Evolutionary conservation across 352 stramenopile genomes (phyloP).

Genomic region (Phytophthora cajani): DNA sequence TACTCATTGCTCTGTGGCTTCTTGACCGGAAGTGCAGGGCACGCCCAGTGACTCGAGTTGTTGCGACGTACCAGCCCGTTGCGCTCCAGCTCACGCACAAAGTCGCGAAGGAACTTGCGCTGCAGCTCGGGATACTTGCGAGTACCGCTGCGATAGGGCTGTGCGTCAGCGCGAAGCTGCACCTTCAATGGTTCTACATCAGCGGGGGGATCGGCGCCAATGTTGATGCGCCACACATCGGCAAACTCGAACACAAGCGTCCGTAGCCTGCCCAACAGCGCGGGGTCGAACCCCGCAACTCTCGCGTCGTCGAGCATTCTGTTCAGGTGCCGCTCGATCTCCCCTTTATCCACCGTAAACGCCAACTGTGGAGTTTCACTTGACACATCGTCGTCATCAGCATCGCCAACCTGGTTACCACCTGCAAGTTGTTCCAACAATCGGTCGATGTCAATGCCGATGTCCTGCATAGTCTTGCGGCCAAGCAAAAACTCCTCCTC

Average conservation of each 20-base stretch:
- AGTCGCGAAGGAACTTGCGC: neutral
- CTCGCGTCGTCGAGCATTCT: neutral
- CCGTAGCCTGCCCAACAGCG: neutral
- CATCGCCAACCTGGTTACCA: neutral
- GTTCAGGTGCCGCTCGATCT: neutral
- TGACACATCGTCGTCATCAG: neutral
- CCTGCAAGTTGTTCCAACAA: neutral
- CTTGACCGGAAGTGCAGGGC: neutral
- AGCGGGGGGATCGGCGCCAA: neutral
- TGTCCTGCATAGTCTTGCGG: neutral
- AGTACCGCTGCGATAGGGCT: neutral
- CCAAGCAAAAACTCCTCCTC: neutral
- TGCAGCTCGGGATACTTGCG: neutral
- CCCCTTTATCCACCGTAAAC: neutral
- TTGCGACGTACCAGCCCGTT: neutral
- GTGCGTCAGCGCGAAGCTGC: neutral
- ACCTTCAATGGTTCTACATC: conserved; percentile 4
- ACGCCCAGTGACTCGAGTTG: neutral
- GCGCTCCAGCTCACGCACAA: neutral
- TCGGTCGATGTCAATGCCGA: neutral
- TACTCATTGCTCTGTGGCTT: conserved; percentile 3
- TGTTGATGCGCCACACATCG: neutral
- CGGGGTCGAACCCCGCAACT: neutral
- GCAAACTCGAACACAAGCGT: conserved; percentile 3
- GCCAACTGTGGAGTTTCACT: neutral